phyloP scores from a whole-genome alignment of 78 protist genomes.

The Dictyostelium brefeldianum region DNA sequence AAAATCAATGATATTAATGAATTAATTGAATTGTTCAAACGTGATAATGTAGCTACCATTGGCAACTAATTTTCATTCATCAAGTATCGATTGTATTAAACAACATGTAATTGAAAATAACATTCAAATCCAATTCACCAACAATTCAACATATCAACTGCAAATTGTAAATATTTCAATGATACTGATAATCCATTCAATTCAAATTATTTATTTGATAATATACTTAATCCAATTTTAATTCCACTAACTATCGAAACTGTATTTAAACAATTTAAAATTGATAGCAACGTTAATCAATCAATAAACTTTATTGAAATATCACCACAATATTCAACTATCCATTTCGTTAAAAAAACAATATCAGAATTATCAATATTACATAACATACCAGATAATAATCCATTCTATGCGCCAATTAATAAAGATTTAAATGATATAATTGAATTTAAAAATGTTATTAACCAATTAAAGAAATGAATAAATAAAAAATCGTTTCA shows the following conservation, averaged over 20 bases:
- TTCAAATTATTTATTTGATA: background rate
- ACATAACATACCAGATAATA: too few species aligned
- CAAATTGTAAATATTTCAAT: slow-evolving; percentile 4
- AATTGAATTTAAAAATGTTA: too few species aligned
- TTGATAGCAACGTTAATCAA: too few species aligned
- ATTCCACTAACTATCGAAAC: background rate
- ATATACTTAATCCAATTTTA: background rate
- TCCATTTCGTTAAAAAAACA: too few species aligned
- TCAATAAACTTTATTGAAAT: too few species aligned
- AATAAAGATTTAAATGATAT: too few species aligned
- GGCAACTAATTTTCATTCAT: slow-evolving; percentile 42
- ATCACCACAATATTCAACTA: too few species aligned
- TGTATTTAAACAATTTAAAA: too few species aligned
- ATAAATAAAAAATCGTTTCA: too few species aligned
- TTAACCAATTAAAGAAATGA: too few species aligned
- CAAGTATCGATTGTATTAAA: background rate
- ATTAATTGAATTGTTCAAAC: background rate
- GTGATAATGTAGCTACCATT: background rate
- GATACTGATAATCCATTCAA: background rate
- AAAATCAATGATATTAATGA: background rate
- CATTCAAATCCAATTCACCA: background rate
- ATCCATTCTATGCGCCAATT: too few species aligned
- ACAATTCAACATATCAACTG: slow-evolving; percentile 1
- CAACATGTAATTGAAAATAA: background rate
- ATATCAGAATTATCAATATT: too few species aligned